Conservation (phyloP, 179 eudicot species). For the Monotropa hypopitys region DNA sequence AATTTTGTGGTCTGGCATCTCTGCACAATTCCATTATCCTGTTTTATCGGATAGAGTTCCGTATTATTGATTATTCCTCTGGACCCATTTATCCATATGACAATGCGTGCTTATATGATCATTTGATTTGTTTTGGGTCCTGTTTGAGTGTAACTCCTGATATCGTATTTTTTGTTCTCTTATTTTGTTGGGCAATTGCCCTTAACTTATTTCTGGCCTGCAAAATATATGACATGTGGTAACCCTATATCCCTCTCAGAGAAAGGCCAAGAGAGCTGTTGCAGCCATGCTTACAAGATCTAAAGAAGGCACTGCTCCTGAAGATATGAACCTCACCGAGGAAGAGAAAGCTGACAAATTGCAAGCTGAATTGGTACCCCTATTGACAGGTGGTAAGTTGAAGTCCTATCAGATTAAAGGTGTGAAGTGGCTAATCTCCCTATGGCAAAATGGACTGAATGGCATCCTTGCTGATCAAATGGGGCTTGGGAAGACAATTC, state of each 20-base stretch:
- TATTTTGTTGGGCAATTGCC: background rate
- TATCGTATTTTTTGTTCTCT: background rate
- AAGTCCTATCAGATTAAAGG: constrained; percentile 90
- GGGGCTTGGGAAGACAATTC: constrained; percentile 99
- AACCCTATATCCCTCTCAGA: constrained; percentile 22
- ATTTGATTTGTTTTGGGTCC: constrained; percentile 1
- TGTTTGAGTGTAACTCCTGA: background rate
- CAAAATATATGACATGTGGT: background rate
- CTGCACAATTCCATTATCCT: background rate
- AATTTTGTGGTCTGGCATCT: background rate
- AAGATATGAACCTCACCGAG: constrained; percentile 57
- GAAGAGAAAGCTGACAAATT: constrained; percentile 65
- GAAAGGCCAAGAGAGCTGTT: constrained; percentile 94
- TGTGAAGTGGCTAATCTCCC: constrained; percentile 86
- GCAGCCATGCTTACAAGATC: constrained; percentile 88
- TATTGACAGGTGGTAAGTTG: constrained; percentile 85
- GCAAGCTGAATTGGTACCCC: constrained; percentile 77
- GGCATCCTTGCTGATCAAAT: constrained; percentile 99
- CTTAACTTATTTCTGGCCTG: background rate
- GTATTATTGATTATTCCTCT: background rate
- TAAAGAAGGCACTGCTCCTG: constrained; percentile 44
- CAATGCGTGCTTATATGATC: background rate
- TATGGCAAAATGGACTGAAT: constrained; percentile 97
- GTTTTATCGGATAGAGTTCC: background rate
- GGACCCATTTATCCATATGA: background rate